Conservation (phyloP, 768 basidiomycete species). For the Suillus decipiens region DNA sequence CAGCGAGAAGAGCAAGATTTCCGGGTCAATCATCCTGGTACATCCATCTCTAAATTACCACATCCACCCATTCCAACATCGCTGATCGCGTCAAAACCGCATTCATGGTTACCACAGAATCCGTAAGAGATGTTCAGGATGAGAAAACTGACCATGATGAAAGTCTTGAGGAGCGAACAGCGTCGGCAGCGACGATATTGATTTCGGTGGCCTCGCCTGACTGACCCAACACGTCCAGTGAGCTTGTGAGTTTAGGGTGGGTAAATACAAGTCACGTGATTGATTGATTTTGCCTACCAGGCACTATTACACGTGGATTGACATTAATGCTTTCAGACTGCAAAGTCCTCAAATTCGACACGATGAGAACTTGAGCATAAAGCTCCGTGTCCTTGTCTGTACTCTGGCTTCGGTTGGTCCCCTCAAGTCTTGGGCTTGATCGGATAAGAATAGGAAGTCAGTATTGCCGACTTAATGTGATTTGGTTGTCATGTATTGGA, state of each 20-base stretch:
- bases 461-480: background rate
- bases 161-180: constrained; percentile 28
- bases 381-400: background rate
- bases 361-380: background rate
- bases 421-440: too few relatives aligned
- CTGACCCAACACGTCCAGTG: constrained; percentile 1
- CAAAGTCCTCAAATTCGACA: background rate
- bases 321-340: background rate
- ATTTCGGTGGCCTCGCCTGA: constrained; percentile 20
- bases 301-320: background rate
- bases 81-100: constrained; percentile 3
- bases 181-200: constrained; percentile 24
- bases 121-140: constrained; percentile 6
- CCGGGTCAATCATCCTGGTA: constrained; percentile 10
- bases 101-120: background rate
- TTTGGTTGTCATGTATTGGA: background rate
- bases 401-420: background rate
- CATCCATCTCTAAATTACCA: constrained; percentile 20
- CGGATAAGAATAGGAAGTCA: background rate
- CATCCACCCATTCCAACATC: constrained; percentile 31
- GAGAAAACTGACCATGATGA: constrained; percentile 33
- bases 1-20: constrained; percentile 1
- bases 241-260: constrained; percentile 26
- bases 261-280: constrained; percentile 25
- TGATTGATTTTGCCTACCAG: too few relatives aligned